Evolutionary conservation across 202 grass and related monocot genomes (phyloP).

Genomic region (Schoenoplectus tabernaemontani): DNA sequence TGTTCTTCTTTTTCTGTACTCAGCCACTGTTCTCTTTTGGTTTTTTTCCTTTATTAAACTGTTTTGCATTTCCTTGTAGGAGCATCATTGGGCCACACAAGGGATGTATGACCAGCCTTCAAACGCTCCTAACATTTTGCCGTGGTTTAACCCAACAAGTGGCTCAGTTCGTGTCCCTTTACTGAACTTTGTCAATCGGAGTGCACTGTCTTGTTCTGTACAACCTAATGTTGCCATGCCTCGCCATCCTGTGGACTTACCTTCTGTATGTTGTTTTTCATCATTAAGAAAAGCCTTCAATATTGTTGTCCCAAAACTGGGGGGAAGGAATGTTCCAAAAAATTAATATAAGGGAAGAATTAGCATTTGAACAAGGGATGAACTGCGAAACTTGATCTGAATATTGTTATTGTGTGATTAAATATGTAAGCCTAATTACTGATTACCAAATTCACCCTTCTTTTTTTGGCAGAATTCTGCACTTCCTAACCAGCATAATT

Average conservation of each 20-base stretch:
- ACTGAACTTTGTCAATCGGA: neutral
- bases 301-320: slow-evolving; percentile 17
- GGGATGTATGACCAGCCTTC: slow-evolving; percentile 30
- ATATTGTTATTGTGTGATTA: slow-evolving; percentile 6
- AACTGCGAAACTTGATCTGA: neutral
- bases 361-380: neutral
- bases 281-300: neutral
- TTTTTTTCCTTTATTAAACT: neutral
- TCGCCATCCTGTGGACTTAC: neutral
- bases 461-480: slow-evolving; percentile 17
- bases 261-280: neutral
- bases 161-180: slow-evolving; percentile 15
- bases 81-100: slow-evolving; percentile 26
- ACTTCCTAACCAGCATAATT: slow-evolving; percentile 20
- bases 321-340: neutral
- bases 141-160: slow-evolving; percentile 29
- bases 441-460: neutral
- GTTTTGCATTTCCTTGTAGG: slow-evolving; percentile 24
- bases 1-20: neutral
- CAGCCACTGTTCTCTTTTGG: neutral
- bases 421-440: neutral
- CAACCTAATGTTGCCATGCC: neutral
- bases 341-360: neutral
- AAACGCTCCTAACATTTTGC: slow-evolving; percentile 24
- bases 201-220: slow-evolving; percentile 24